Percentiles rank a stretch among this genome's conserved stretches.
Conservation (phyloP, 495 filamentous ascomycete species). For the Pyrenula massariospora region DNA sequence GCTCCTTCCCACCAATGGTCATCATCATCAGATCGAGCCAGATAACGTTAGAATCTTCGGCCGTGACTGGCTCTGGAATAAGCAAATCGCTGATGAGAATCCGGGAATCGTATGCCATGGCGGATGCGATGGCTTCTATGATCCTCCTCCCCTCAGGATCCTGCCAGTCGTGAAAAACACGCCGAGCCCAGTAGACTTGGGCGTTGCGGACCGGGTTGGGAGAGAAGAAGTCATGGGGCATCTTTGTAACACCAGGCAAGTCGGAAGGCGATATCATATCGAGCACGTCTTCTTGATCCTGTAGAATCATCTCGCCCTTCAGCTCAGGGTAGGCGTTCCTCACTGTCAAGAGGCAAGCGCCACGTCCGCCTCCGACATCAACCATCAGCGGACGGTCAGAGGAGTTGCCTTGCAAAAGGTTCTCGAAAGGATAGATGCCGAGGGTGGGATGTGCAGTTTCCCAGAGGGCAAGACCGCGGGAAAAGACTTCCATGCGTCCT, state of each 20-base stretch:
- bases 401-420: not conserved
- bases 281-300: conserved; percentile 3
- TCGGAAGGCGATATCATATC: not conserved
- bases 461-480: conserved; percentile 10
- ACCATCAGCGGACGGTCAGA: conserved; percentile 21
- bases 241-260: not conserved
- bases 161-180: conserved; percentile 36
- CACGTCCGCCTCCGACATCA: conserved; percentile 43
- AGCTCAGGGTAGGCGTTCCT: conserved; percentile 25
- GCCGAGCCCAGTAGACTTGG: conserved; percentile 35
- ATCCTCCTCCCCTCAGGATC: conserved; percentile 26
- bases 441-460: conserved; percentile 9
- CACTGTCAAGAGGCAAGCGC: conserved; percentile 37
- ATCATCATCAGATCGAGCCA: conserved; percentile 26
- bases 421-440: conserved; percentile 22
- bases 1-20: conserved; percentile 24
- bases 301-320: conserved; percentile 1
- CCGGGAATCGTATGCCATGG: conserved; percentile 20
- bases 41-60: conserved; percentile 13
- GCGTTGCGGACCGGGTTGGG: conserved; percentile 29
- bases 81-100: conserved; percentile 17
- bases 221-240: conserved; percentile 31
- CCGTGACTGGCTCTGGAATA: conserved; percentile 12
- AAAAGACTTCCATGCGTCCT: conserved; percentile 9
- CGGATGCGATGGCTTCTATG: conserved; percentile 22